Base-by-base conservation (phyloP, 2,329 filamentous ascomycete genomes). In the Cordyceps fumosorosea region DNA sequence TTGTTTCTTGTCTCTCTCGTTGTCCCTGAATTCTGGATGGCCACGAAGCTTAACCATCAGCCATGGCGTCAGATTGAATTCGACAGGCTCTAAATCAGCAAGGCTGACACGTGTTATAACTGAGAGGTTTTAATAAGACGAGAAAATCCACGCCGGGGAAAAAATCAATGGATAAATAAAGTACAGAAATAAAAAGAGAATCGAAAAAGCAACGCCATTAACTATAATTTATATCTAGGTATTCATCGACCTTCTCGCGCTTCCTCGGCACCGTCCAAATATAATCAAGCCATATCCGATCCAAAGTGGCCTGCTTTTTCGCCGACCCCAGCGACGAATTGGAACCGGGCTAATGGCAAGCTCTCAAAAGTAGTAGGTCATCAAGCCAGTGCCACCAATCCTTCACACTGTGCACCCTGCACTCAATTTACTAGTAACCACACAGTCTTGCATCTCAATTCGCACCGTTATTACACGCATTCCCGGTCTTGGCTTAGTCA, bases 401-500 rank as follows among this genome's bases (percentile, higher is more conserved):
- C 0, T 14, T n/a, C 8, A 22, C 63, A 73, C 71, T 65, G 71
- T 68, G 24, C 18, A 6, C 11, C 0, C 18, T 26, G 12, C 7
- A 3, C 5, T 22, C 2, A 2, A 1, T 18, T 34, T 16, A 2
- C 22, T n/a, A 40, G 20, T 45, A 51, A 10, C 18, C 14, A 16
- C 22, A 47, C n/a, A 11, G 56, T 44, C 2, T 20, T 42, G 18
- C 26, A 2, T 26, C 29, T 12, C 67, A 72, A 72, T 69, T 68
- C 71, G 65, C 67, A 74, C 72, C 60, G 71, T 65, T 5, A n/a
- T 22, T n/a, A 18, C 51, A n/a, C 22, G 48, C 65, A 67, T 66
- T 53, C 16, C 56, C 52, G 29, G 63, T 63, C 40, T 64, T 50
- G 61, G 68, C 71, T 74, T 73, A 75, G 73, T 74, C 73, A 74